phyloP scores from a whole-genome alignment of 768 basidiomycete genomes.

The Suillus brevipes region DNA sequence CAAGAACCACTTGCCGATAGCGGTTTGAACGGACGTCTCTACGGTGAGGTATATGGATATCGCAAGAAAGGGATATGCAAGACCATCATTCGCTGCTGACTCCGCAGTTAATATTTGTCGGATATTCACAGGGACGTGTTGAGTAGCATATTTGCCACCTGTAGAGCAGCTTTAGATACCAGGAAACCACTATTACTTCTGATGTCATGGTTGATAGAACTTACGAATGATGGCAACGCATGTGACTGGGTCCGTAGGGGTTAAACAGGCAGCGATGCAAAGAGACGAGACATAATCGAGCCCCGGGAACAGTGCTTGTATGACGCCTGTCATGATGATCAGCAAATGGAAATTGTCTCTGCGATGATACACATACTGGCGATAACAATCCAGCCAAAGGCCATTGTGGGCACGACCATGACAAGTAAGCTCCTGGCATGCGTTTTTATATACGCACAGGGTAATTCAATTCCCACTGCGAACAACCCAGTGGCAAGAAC shows the following conservation, averaged over 20 bases:
- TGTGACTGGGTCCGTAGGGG: no score
- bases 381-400: conserved; percentile 78
- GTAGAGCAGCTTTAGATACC: not conserved
- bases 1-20: conserved; percentile 83
- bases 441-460: conserved; percentile 76
- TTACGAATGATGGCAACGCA: no score
- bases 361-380: conserved; percentile 42
- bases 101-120: conserved; percentile 84
- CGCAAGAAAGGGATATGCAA: conserved; percentile 90
- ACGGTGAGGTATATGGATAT: conserved; percentile 84
- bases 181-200: no score
- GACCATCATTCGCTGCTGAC: conserved; percentile 92
- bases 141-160: conserved; percentile 72
- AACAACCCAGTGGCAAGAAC: conserved; percentile 92
- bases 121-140: conserved; percentile 71
- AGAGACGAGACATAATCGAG: no score
- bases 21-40: conserved; percentile 58
- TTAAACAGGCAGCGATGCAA: no score
- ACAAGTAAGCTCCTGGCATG: conserved; percentile 70
- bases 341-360: no score
- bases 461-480: conserved; percentile 92
- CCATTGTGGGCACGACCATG: conserved; percentile 85
- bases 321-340: no score
- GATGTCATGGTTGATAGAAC: no score
- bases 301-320: no score